A percentile compares a stretch with the other conserved stretches of the same genome.
phyloP scores from a whole-genome alignment of 192 early-diverging fungal species.

The Oehlia diaphana region DNA sequence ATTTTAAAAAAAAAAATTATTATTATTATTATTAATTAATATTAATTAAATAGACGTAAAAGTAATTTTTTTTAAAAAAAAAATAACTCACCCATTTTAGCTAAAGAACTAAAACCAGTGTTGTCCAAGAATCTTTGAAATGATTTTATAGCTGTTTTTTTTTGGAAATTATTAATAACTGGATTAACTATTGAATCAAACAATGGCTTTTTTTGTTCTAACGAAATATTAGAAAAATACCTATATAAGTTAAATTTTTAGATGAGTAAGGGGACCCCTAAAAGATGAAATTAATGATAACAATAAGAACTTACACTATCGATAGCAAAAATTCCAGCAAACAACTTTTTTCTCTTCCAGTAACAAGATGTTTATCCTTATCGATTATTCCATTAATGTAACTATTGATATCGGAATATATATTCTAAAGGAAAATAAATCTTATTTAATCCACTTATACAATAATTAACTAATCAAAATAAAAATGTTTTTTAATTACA shows the following conservation, averaged over 20 bases:
- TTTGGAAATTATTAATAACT: neutral
- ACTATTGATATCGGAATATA: conserved; percentile 1
- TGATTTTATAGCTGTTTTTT: neutral
- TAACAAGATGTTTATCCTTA: neutral
- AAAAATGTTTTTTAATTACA: neutral
- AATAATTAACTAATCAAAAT: neutral
- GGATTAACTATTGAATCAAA: conserved; percentile 2
- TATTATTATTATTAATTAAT: neutral
- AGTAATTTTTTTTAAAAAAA: too few species aligned
- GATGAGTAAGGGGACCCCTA: neutral
- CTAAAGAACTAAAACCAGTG: neutral
- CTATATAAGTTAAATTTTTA: neutral
- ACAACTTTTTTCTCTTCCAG: neutral
- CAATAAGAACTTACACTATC: neutral
- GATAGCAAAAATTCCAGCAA: conserved; percentile 3
- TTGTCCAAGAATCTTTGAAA: neutral
- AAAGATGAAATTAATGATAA: neutral
- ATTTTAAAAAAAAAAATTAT: neutral
- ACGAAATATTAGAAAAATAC: conserved; percentile 2
- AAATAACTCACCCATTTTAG: neutral
- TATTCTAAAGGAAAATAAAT: neutral
- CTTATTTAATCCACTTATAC: neutral
- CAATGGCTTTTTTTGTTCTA: conserved; percentile 1
- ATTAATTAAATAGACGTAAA: too few species aligned
- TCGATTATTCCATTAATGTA: neutral